Evolutionary conservation across 176 grass and related monocot species (phyloP), one percentile per base, ranked within the genome.

Genomic region (Puya raimondii): DNA sequence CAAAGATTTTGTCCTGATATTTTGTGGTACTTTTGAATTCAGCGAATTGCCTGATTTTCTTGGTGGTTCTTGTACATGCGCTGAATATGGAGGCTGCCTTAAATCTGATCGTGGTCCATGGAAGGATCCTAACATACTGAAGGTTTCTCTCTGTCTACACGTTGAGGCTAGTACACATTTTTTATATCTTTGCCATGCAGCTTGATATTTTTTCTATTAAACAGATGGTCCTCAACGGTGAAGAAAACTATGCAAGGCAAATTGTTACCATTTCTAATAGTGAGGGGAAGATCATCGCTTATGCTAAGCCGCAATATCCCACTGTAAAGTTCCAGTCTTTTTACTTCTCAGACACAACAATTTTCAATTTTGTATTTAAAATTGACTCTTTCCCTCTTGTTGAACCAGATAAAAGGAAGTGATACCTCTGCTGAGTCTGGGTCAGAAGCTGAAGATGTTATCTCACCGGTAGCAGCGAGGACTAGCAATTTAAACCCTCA

Each of bases 41-140:
- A 97, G 94, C 77, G 84, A 99, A 78, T 84, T 99, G 23, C 94
- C 94, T 51, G 77, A 99, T 69, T 88, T 90, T 81, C 75, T 99
- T 88, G 94, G 94, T 56, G 94, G 89, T 50, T 81, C 73, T 75
- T 99, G 94, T 76, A 90, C 74, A 56, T 99, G 94, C 78, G 70
- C 83, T 77, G 87, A 88, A 52, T 68, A 85, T 81, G 94, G 89
- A 67, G 94, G 87, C 72, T 99, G 94, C 76, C 78, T 64, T 52
- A 93, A 76, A 85, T 99, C 94, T 66, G 84, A 92, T 75, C 81
- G 77, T 81, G 94, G 94, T 29, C 94, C 89, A 69, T 99, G 94
- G 89, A 92, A 81, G 66, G 84, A 99, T 65, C 86, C 89, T 64
- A 69, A 77, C 71, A 93, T 93, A 73, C 78, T 90, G 56, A 90